Evolutionary conservation across 2,329 filamentous ascomycete genomes (phyloP), one percentile per base, ranked within the genome.

Genomic region (Exserohilum rostratum): DNA sequence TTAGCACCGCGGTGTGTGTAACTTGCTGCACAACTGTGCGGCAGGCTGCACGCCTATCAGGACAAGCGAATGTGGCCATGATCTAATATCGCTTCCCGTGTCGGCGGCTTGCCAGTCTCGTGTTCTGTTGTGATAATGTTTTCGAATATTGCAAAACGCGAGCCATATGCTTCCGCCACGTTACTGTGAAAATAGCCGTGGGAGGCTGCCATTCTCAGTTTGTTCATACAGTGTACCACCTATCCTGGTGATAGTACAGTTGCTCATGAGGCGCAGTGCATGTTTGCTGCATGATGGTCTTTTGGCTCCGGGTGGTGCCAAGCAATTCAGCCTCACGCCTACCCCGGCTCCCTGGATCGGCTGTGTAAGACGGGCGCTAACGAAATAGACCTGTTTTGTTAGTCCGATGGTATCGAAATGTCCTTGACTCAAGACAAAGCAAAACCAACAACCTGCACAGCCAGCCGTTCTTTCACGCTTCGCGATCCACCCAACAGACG

Each of bases 301-400:
- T 31, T 30, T 34, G 27, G 25, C 10, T 31, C 17, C 25, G 37
- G 34, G 18, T 34, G 39, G 34, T 7, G 50, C 44, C 50, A 47
- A 31, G 18, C 22, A 12, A 43, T 60, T 54, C 57, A 57, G 54
- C 50, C 54, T 52, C 53, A 56, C 44, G 31, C 20, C 25, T 39
- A 29, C 53, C 46, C 48, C 50, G 49, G 43, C 43, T 47, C 35
- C n/a, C 44, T 31, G 39, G 51, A 42, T 55, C 44, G n/a, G 33
- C 44, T 30, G 44, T 57, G 34, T 45, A 30, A 38, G 39, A 35
- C 44, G 38, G 44, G 45, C 50, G 47, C 53, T 57, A 60, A 31
- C 20, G 33, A 4, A 57, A 39, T 57, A 57, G 37, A 52, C 57
- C 50, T 18, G 15, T 49, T 60, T 60, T 60, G 50, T 40, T 31